Conservation (phyloP, 306 rosid genomes). For the Geum urbanum region DNA sequence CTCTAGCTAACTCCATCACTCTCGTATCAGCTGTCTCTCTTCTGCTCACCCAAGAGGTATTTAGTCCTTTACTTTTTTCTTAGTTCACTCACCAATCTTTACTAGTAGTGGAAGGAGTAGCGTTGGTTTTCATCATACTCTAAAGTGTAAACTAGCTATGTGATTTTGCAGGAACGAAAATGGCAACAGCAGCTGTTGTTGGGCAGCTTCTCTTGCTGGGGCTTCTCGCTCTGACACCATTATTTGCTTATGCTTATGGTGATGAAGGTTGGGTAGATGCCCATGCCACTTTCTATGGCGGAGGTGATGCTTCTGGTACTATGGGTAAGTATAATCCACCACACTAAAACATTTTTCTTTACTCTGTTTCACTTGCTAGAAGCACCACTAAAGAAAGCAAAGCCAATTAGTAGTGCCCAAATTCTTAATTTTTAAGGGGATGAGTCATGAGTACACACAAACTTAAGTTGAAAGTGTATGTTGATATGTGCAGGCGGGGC, state of each 20-base stretch:
- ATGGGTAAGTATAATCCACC: constrained; percentile 45
- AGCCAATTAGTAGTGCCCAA: too few relatives aligned
- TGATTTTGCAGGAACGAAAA: constrained; percentile 17
- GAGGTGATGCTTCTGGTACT: constrained; percentile 82
- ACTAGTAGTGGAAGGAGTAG: background rate
- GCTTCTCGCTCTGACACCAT: constrained; percentile 30
- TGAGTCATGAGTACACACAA: constrained; percentile 12
- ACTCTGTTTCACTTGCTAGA: too few relatives aligned
- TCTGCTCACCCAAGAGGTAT: background rate
- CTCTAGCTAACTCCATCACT: background rate
- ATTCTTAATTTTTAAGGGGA: background rate
- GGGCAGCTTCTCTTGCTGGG: constrained; percentile 35
- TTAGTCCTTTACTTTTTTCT: background rate
- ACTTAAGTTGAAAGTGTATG: background rate
- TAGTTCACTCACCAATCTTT: background rate
- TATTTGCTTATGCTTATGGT: constrained; percentile 21
- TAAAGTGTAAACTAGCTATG: background rate
- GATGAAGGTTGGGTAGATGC: constrained; percentile 55
- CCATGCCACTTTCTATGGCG: constrained; percentile 84
- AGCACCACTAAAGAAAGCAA: too few relatives aligned
- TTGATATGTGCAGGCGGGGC: constrained; percentile 55
- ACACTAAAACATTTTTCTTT: too few relatives aligned
- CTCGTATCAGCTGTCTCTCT: background rate
- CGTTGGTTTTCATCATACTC: background rate
- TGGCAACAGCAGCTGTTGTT: constrained; percentile 27